Evolutionary conservation across 164 flowering plant species (phyloP).

Genomic region (Macadamia integrifolia): DNA sequence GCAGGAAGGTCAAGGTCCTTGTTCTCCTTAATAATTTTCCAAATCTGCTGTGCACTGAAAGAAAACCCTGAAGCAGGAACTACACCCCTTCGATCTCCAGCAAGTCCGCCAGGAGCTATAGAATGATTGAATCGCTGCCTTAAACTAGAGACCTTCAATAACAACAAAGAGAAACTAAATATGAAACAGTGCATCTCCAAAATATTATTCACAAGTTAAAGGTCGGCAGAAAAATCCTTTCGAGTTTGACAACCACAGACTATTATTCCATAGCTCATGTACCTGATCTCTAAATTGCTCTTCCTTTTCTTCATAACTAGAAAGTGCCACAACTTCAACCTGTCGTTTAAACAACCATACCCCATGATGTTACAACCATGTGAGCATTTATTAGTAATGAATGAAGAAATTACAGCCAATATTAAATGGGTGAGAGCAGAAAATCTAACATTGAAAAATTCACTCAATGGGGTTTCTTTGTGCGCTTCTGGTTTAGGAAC

Average conservation of each 20-base stretch:
- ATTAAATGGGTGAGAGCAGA: neutral
- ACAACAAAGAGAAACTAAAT: neutral
- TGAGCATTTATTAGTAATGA: neutral
- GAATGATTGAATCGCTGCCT: slow-evolving; percentile 87
- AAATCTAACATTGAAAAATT: slow-evolving; percentile 85
- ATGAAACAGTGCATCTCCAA: neutral
- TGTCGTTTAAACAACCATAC: slow-evolving; percentile 20
- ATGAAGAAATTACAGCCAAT: neutral
- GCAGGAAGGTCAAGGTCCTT: slow-evolving; percentile 99
- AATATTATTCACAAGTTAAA: neutral
- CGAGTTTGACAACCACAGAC: neutral
- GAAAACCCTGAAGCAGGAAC: slow-evolving; percentile 99
- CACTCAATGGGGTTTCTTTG: slow-evolving; percentile 85
- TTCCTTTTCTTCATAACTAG: slow-evolving; percentile 97
- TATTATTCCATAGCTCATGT: neutral
- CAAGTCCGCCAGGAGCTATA: slow-evolving; percentile 98
- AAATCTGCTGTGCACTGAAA: slow-evolving; percentile 91
- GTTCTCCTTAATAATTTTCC: slow-evolving; percentile 96
- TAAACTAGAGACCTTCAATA: slow-evolving; percentile 67
- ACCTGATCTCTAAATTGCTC: slow-evolving; percentile 97
- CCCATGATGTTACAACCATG: neutral
- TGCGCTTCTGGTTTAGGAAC: slow-evolving; percentile 90
- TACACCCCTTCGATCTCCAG: slow-evolving; percentile 92
- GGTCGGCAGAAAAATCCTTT: no score
- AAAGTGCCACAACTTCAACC: slow-evolving; percentile 97